Evolutionary conservation across 2,329 filamentous ascomycete genomes (phyloP), one percentile per base, ranked within the genome.

Genomic region (Calonectria henricotiae): DNA sequence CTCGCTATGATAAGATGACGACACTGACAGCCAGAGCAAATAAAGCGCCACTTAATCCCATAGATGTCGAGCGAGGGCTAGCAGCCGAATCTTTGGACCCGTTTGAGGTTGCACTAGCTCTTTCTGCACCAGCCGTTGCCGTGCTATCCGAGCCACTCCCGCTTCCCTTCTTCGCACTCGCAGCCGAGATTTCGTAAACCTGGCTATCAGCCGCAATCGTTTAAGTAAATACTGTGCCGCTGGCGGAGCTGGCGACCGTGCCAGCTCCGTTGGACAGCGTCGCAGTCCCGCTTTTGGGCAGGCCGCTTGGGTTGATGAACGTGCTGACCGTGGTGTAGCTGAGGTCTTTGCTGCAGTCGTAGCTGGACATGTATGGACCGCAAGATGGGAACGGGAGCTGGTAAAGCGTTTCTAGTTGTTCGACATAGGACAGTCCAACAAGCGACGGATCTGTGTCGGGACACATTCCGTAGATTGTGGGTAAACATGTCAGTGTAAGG

Each of bases 111-210:
- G 44, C 46, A 64, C 62, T 64, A 43, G 62, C 32, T 54, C 49
- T 39, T 46, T 17, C 27, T 17, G 37, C 37, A 54, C n/a, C 62
- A 55, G 62, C 62, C 62, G 62, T 65, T 46, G 62, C 62, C 62
- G 62, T 65, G 62, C 62, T 65, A 65, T 46, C 62, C 62, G 62
- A 65, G 27, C 62, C 49, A 43, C 62, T 64, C 17, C 61, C 61
- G 20, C 61, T 54, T 25, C 39, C 62, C 54, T 62, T 65, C 37
- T 35, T 65, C n/a, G 39, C 62, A n/a, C 62, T 58, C 39, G 77
- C 80, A 49, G 82, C 82, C 0, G 80, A 80, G 51, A 83, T 81
- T 1, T 81, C 82, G 62, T 79, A 83, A 7, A 79, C 71, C 9
- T 76, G 49, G 63, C 72, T 46, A 67, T 80, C 65, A 60, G 65